These are phyloP conservation scores for Acacia melanoxylon DNA, from an alignment of 306 rosid genomes.

Conservation along the genomic window DNA sequence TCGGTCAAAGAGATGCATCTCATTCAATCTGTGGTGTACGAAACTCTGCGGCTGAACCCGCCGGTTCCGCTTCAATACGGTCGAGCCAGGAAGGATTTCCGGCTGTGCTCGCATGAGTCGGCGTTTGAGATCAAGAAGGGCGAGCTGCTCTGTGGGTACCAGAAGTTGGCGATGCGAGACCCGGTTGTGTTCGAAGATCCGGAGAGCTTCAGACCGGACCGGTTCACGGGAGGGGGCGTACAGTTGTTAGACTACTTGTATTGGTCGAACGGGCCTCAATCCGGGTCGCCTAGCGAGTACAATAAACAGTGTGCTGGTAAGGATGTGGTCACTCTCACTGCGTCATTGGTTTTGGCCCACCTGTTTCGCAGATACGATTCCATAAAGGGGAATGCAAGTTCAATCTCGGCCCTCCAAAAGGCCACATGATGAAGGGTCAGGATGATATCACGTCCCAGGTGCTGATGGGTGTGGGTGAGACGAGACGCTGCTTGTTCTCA, in stretches of 20 bases:
- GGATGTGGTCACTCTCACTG: slow-evolving; percentile 68
- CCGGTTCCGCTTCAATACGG: slow-evolving; percentile 87
- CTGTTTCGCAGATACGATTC: slow-evolving; percentile 70
- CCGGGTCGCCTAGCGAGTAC: slow-evolving; percentile 49
- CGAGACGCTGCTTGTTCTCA: background rate
- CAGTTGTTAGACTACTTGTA: slow-evolving; percentile 59
- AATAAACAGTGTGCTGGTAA: slow-evolving; percentile 89
- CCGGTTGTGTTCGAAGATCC: slow-evolving; percentile 65
- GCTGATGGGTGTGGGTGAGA: background rate
- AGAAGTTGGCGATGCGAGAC: slow-evolving; percentile 72
- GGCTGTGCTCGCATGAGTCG: slow-evolving; percentile 64
- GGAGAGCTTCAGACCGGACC: slow-evolving; percentile 68
- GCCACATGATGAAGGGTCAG: slow-evolving; percentile 44
- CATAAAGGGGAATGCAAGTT: slow-evolving; percentile 50
- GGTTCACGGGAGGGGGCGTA: slow-evolving; percentile 53
- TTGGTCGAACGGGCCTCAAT: slow-evolving; percentile 96
- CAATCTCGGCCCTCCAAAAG: slow-evolving; percentile 63
- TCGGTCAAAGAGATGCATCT: slow-evolving; percentile 64
- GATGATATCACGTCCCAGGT: no score
- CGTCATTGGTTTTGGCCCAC: slow-evolving; percentile 58
- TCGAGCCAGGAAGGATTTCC: slow-evolving; percentile 81
- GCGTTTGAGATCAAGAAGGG: slow-evolving; percentile 68
- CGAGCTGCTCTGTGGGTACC: slow-evolving; percentile 83
- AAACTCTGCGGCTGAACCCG: slow-evolving; percentile 76
- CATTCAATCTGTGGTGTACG: slow-evolving; percentile 72